A percentile compares a stretch with the other conserved stretches of the same genome.
Conservation (phyloP, 805 yeast genomes). For the Pichia kluyveri region DNA sequence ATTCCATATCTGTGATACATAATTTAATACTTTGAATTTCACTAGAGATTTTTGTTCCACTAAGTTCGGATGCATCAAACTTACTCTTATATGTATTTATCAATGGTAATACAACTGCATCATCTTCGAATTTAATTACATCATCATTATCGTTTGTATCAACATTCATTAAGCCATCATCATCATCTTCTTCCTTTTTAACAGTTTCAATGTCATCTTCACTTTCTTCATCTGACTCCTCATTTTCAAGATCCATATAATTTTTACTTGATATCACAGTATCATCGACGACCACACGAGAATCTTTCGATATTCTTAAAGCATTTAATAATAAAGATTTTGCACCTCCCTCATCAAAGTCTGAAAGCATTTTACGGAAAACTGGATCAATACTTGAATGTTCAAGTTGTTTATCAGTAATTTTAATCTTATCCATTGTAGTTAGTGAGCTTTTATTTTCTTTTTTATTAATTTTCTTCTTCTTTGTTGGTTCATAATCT, state of each 20-base stretch:
- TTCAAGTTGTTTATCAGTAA: slow-evolving; percentile 1
- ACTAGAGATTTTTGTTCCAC: neutral
- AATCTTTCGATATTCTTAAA: slow-evolving; percentile 39
- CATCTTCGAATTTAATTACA: neutral
- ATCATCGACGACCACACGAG: slow-evolving; percentile 62
- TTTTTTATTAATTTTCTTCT: slow-evolving; percentile 19
- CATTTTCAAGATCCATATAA: neutral
- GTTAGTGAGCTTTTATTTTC: slow-evolving; percentile 20
- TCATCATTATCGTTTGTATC: neutral
- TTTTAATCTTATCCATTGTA: neutral
- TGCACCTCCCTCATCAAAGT: slow-evolving; percentile 79
- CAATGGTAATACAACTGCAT: neutral
- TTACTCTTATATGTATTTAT: neutral
- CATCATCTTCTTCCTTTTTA: neutral
- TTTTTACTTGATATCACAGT: slow-evolving; percentile 11
- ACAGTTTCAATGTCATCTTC: neutral
- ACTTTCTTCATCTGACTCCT: slow-evolving; percentile 3
- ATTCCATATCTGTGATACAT: slow-evolving; percentile 3
- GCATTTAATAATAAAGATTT: slow-evolving; percentile 60
- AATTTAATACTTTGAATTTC: slow-evolving; percentile 5
- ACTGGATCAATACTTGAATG: slow-evolving; percentile 49
- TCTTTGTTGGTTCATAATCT: slow-evolving; percentile 8
- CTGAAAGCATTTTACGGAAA: slow-evolving; percentile 65
- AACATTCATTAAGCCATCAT: neutral
- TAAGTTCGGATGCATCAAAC: neutral